Evolutionary conservation across 2,329 filamentous ascomycete species (phyloP).

Genomic region (Thelonectria blattea): DNA sequence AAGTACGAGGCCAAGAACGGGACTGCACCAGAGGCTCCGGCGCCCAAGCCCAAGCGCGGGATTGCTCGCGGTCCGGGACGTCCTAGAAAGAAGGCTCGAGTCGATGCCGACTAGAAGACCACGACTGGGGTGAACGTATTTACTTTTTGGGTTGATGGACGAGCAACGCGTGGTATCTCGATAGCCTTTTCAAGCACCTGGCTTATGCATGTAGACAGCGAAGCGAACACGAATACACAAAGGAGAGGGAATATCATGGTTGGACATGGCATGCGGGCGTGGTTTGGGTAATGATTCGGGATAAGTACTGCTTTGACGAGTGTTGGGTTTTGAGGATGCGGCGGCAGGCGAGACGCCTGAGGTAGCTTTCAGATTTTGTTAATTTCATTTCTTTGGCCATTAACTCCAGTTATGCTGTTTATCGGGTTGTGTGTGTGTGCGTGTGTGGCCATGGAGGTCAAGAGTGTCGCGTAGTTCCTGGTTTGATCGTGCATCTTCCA

Average conservation of each 20-base stretch:
- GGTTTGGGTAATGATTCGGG: background rate
- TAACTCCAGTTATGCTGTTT: background rate
- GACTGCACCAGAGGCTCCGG: conserved; percentile 1
- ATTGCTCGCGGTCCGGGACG: conserved; percentile 30
- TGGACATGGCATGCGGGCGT: background rate
- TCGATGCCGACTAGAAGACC: background rate
- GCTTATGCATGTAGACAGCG: background rate
- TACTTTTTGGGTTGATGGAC: background rate
- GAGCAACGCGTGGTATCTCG: background rate
- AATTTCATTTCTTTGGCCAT: conserved; percentile 1
- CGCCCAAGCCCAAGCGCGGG: conserved; percentile 37
- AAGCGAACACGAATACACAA: background rate
- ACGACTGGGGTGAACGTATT: background rate
- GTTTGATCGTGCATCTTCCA: too few relatives aligned
- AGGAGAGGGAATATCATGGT: background rate
- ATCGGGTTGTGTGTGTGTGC: background rate
- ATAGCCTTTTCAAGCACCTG: background rate
- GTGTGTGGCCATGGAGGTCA: background rate
- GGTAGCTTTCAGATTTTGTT: background rate
- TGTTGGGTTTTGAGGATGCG: background rate
- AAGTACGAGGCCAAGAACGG: conserved; percentile 35
- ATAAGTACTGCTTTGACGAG: background rate
- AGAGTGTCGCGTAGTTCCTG: background rate
- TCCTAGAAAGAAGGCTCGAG: conserved; percentile 33
- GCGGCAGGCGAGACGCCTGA: background rate